These are phyloP conservation scores for Pyricularia sp. DNA, from an alignment of 2,329 filamentous ascomycete species.

Conservation along the genomic window DNA sequence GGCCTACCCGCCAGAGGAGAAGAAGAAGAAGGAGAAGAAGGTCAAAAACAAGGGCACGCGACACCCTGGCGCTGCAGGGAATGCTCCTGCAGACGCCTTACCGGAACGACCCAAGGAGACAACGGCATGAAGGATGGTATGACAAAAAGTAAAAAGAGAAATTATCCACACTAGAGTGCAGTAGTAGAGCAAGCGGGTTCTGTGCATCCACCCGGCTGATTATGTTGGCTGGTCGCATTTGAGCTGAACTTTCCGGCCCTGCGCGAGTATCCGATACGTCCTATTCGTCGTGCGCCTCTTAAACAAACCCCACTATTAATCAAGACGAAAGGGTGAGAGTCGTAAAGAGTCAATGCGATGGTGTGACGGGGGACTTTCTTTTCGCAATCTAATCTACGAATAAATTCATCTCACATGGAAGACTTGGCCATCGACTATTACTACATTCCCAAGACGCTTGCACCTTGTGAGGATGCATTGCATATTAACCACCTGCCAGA, in stretches of 20 bases:
- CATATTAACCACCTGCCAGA: background rate
- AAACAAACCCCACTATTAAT: background rate
- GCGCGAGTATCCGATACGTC: background rate
- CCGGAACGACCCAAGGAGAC: conserved; percentile 4
- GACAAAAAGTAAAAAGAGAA: background rate
- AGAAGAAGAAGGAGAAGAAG: conserved; percentile 35
- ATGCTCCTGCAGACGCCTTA: background rate
- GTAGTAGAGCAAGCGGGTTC: background rate
- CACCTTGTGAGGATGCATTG: background rate
- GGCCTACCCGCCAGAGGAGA: conserved; percentile 65
- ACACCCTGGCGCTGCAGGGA: conserved; percentile 10
- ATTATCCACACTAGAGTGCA: background rate
- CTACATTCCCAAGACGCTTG: background rate
- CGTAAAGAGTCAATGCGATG: background rate
- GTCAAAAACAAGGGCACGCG: conserved; percentile 13
- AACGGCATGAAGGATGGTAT: background rate
- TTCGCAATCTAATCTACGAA: background rate
- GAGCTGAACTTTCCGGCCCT: background rate
- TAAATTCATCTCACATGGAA: background rate
- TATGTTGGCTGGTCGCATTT: background rate
- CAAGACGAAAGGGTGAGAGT: background rate
- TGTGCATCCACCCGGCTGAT: background rate
- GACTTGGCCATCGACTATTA: background rate
- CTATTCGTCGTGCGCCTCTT: background rate
- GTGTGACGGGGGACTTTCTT: background rate